A percentile compares a stretch with the other conserved stretches of the same genome.
Conservation (phyloP, 2,329 filamentous ascomycete genomes). For the Westerdykella sp. region DNA sequence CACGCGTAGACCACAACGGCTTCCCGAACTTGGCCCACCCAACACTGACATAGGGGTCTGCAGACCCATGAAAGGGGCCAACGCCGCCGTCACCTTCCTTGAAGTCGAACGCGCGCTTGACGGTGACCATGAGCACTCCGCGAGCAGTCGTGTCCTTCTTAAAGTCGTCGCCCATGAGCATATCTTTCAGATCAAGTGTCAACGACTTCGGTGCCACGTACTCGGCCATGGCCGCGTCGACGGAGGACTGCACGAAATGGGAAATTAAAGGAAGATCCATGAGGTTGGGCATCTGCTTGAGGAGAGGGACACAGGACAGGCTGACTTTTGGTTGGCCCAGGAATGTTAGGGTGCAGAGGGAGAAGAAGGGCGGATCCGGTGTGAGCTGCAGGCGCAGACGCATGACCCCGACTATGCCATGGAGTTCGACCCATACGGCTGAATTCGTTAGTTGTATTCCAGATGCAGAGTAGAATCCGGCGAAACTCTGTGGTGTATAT, state of each 20-base stretch:
- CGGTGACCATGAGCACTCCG: constrained; percentile 60
- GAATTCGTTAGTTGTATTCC: constrained; percentile 21
- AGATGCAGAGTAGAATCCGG: neutral
- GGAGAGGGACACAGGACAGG: constrained; percentile 63
- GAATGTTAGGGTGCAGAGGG: constrained; percentile 67
- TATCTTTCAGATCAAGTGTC: constrained; percentile 68
- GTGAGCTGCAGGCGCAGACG: constrained; percentile 65
- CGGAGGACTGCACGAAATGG: constrained; percentile 66
- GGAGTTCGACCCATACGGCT: constrained; percentile 68
- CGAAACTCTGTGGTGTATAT: neutral
- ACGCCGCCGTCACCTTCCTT: constrained; percentile 63
- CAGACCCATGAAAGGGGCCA: constrained; percentile 56
- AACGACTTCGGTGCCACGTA: constrained; percentile 72
- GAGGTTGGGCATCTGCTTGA: constrained; percentile 62
- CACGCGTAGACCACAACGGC: constrained; percentile 58
- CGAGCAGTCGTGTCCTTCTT: constrained; percentile 65
- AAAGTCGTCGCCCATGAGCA: constrained; percentile 71
- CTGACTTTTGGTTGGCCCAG: constrained; percentile 69
- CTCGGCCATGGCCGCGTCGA: constrained; percentile 66
- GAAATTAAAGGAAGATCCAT: constrained; percentile 72
- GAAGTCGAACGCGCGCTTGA: constrained; percentile 63
- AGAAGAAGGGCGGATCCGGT: constrained; percentile 70
- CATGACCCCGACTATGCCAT: constrained; percentile 64
- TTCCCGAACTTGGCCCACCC: constrained; percentile 75
- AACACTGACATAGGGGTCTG: constrained; percentile 66